Percentiles rank a stretch among this genome's conserved stretches.
Conservation (phyloP, 148 eudicot genomes). For the Rhododendron molle region DNA sequence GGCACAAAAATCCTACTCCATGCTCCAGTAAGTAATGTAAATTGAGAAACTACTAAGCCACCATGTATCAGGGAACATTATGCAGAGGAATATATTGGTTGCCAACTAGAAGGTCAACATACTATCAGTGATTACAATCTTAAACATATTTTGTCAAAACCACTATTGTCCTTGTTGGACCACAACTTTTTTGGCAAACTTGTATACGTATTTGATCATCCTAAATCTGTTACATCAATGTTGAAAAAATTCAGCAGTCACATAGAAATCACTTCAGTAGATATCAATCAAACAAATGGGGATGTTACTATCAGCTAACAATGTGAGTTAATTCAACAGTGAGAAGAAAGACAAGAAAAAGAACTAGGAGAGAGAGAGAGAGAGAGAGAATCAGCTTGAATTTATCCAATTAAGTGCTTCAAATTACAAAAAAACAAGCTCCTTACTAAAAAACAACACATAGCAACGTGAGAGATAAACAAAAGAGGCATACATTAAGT, state of each 20-base stretch:
- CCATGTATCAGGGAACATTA: not conserved
- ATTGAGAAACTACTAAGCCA: not conserved
- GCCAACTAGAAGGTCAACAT: not conserved
- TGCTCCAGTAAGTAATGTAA: not conserved
- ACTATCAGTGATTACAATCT: not conserved
- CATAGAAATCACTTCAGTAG: not conserved
- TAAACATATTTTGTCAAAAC: not conserved
- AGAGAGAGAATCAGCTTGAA: not conserved
- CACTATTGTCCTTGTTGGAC: not conserved
- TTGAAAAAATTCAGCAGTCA: not conserved
- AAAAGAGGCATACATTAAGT: not conserved
- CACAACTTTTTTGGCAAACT: not conserved
- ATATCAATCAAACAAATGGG: constrained; percentile 1
- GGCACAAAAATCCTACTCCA: not conserved
- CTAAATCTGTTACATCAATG: not conserved
- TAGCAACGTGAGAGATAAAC: not conserved
- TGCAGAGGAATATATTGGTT: not conserved
- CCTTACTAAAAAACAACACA: not conserved
- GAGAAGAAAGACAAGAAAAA: not conserved
- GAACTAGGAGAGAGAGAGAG: not conserved
- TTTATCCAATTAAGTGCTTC: not conserved
- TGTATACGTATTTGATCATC: not conserved
- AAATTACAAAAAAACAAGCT: not conserved
- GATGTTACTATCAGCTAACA: not conserved
- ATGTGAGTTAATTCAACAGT: not conserved